Conservation (phyloP, 306 rosid genomes). For the Hippophae tibetana region DNA sequence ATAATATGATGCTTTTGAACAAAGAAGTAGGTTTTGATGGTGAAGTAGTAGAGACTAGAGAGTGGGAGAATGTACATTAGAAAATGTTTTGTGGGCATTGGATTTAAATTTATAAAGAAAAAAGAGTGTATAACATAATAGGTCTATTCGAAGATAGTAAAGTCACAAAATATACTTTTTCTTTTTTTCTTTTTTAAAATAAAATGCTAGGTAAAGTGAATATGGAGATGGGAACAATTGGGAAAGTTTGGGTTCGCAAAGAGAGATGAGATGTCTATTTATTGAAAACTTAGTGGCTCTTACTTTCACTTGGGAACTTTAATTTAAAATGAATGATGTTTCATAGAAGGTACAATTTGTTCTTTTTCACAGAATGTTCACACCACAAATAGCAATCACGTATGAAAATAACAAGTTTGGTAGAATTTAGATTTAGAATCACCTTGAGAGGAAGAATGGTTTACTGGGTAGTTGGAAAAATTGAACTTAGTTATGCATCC, state of each 20-base stretch:
- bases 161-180: not conserved
- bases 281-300: constrained; percentile 4
- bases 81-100: constrained; percentile 4
- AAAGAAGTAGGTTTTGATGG: constrained; percentile 13
- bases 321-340: not conserved
- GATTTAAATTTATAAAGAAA: constrained; percentile 4
- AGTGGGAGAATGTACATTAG: constrained; percentile 29
- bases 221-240: constrained; percentile 19
- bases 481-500: no score
- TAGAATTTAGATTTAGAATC: no score
- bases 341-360: constrained; percentile 11
- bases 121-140: constrained; percentile 19
- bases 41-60: constrained; percentile 20
- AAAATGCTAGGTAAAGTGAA: constrained; percentile 11
- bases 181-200: not conserved
- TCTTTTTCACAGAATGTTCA: not conserved
- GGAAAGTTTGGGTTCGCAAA: constrained; percentile 14
- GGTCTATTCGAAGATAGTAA: constrained; percentile 4
- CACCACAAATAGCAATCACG: no score
- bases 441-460: no score
- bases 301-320: not conserved
- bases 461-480: no score
- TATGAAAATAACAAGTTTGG: no score
- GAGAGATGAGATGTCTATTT: constrained; percentile 11
- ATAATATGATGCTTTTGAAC: constrained; percentile 14